phyloP scores from a whole-genome alignment of 129 eudicot species.

The Calendula officinalis region DNA sequence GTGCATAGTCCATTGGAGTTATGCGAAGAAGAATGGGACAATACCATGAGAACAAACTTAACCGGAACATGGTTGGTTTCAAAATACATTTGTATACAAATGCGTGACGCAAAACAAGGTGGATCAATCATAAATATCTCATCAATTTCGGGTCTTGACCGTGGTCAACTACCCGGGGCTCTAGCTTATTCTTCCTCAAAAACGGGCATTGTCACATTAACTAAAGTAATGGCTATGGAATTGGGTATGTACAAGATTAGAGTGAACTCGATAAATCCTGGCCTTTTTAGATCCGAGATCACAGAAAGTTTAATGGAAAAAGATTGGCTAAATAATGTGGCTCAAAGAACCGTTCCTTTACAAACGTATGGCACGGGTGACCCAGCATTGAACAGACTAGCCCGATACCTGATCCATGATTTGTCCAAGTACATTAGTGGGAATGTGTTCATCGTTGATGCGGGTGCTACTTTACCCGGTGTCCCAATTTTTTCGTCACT shows the following conservation, averaged over 20 bases:
- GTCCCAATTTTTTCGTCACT: constrained; percentile 82
- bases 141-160: constrained; percentile 70
- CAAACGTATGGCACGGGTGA: constrained; percentile 43
- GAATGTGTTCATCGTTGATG: constrained; percentile 65
- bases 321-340: constrained; percentile 59
- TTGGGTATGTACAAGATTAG: constrained; percentile 62
- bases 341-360: constrained; percentile 56
- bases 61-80: constrained; percentile 50
- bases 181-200: constrained; percentile 65
- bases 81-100: constrained; percentile 47
- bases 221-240: constrained; percentile 63
- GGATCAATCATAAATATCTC: constrained; percentile 70
- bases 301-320: constrained; percentile 57
- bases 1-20: constrained; percentile 53
- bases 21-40: constrained; percentile 66
- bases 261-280: constrained; percentile 68
- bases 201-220: constrained; percentile 49
- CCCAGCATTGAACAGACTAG: constrained; percentile 64
- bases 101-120: constrained; percentile 62
- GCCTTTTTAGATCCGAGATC: constrained; percentile 77
- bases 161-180: constrained; percentile 61
- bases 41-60: constrained; percentile 45
- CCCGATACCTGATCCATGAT: constrained; percentile 63
- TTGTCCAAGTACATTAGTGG: constrained; percentile 62
- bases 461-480: constrained; percentile 75